Evolutionary conservation across 805 yeast species (phyloP).

Genomic region (Candida insectorum): DNA sequence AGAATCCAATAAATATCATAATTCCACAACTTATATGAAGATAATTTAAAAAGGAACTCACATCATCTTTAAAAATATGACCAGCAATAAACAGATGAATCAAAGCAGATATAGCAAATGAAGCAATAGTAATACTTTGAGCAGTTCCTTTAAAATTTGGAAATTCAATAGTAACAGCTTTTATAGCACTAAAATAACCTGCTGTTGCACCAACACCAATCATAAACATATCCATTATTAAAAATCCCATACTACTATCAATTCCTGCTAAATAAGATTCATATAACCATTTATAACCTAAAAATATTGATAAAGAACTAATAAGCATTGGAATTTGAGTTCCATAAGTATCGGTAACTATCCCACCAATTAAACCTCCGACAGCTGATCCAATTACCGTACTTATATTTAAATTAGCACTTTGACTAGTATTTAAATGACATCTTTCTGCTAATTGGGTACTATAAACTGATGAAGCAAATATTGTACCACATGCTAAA

Average conservation of each 20-base stretch:
- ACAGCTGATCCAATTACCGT: constrained; percentile 30
- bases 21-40: constrained; percentile 20
- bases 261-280: constrained; percentile 18
- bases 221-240: constrained; percentile 26
- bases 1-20: constrained; percentile 24
- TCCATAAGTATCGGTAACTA: constrained; percentile 31
- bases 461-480: constrained; percentile 30
- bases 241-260: constrained; percentile 10
- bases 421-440: constrained; percentile 22
- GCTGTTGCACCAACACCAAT: constrained; percentile 31
- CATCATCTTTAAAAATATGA: constrained; percentile 19
- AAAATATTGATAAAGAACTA: constrained; percentile 19
- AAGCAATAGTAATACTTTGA: constrained; percentile 33
- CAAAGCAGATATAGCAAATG: constrained; percentile 33
- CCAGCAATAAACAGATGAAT: constrained; percentile 21
- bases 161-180: constrained; percentile 31
- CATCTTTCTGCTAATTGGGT: constrained; percentile 31
- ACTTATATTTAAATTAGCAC: constrained; percentile 28
- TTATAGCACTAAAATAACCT: constrained; percentile 31
- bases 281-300: constrained; percentile 28
- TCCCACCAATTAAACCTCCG: constrained; percentile 31
- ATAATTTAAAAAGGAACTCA: constrained; percentile 20
- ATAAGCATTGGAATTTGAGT: constrained; percentile 30
- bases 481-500: constrained; percentile 30
- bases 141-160: constrained; percentile 33